Evolutionary conservation across 78 protist genomes (phyloP), one percentile per base, ranked within the genome.

Genomic region (Chrysochromulina tobinii): DNA sequence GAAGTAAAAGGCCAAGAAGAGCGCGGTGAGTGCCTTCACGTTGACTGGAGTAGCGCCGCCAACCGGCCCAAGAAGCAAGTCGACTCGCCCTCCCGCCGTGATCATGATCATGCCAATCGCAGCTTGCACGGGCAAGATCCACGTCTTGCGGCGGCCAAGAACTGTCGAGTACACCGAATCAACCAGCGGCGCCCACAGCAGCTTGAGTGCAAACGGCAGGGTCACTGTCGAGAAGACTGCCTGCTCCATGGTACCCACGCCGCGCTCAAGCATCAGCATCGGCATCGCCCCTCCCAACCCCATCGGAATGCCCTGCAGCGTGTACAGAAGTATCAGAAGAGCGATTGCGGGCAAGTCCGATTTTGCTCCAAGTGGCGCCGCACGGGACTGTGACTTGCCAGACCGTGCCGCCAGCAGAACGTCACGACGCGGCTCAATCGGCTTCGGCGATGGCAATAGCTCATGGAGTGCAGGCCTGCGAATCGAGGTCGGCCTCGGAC

Each of bases 281-380:
- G 94, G 94, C 27, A 92, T 11, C 25, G 55, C 0, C 11, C 68
- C 79, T 11, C 88, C 64, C 9, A 92, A 66, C 20, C 94, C 94
- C 88, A 92, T 69, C 61, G 94, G 94, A 0, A 92, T 27, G 55
- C 94, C 94, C 53, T 92, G 94, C 59, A 92, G 94, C 21, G 77
- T 81, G 91, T 92, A 75, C 58, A 87, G 86, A 53, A 87, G n/a
- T 38, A 92, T 15, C 75, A 92, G 86, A 11, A 88, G 55, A 0
- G 81, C 88, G 25, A 87, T 18, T 15, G 61, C 57, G 14, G 54
- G 15, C 50, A 1, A 17, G 79, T 88, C 90, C 38, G 38, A 38
- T 38, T 38, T 38, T 38, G 38, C 38, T 38, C 38, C 38, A 38
- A 38, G 38, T 38, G 38, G 38, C 38, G 38, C 38, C 38, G 38